Percentiles rank a stretch among this genome's conserved stretches.
Evolutionary conservation across 108 stramenopile species (phyloP).

Genomic region (Stephanodiscus triporus): DNA sequence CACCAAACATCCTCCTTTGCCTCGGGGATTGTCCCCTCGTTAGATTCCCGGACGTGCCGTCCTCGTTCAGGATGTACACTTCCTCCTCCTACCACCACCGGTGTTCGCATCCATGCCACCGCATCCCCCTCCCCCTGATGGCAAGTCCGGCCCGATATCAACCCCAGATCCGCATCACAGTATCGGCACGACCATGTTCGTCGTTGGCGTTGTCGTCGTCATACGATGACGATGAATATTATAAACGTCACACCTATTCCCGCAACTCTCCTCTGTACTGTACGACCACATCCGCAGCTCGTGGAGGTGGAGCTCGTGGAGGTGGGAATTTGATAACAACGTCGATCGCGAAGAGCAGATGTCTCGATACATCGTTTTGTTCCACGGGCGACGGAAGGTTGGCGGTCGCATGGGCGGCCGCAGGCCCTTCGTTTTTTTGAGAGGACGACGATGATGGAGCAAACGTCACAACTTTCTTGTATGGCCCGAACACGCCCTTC

Average conservation of each 20-base stretch:
- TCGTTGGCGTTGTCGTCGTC: too few relatives aligned
- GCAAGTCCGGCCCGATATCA: constrained; percentile 18
- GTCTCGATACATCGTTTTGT: constrained; percentile 42
- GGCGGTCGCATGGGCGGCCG: background rate
- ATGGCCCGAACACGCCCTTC: constrained; percentile 17
- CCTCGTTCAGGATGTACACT: constrained; percentile 42
- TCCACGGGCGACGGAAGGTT: constrained; percentile 20
- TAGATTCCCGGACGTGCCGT: constrained; percentile 33
- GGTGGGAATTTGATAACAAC: constrained; percentile 32
- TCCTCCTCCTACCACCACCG: background rate
- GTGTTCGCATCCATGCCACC: background rate
- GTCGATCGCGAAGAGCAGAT: constrained; percentile 42
- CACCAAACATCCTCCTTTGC: constrained; percentile 36
- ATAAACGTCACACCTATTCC: too few relatives aligned
- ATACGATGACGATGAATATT: too few relatives aligned
- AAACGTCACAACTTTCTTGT: background rate
- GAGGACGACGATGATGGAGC: background rate
- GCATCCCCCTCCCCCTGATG: too few relatives aligned
- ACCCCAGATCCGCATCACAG: constrained; percentile 8
- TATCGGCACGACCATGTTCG: constrained; percentile 43
- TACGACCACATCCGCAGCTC: background rate
- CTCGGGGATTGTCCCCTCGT: constrained; percentile 35
- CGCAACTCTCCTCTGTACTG: too few relatives aligned
- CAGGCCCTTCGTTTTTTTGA: background rate
- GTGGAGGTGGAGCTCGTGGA: constrained; percentile 4